phyloP scores from a whole-genome alignment of 768 basidiomycete species.

The Psilocybe sp. region DNA sequence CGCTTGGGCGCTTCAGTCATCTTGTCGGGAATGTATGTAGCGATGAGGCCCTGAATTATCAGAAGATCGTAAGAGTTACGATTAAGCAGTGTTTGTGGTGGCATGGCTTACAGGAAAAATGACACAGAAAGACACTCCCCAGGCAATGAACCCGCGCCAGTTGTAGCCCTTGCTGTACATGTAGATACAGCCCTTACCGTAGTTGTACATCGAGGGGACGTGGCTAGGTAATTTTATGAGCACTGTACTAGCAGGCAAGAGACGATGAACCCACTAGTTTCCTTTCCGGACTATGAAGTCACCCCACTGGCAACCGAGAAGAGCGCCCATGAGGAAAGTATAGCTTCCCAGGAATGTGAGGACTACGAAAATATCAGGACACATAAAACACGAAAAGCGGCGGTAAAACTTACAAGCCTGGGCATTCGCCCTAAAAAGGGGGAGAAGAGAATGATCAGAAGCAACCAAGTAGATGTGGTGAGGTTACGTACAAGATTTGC shows the following conservation, averaged over 20 bases:
- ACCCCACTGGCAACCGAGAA: conserved; percentile 15
- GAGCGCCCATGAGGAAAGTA: conserved; percentile 14
- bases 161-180: conserved; percentile 13
- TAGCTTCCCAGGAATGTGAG: conserved; percentile 15
- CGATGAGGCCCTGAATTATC: conserved; percentile 7
- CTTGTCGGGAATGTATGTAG: conserved; percentile 10
- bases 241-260: not conserved
- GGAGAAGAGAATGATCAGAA: not conserved
- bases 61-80: not conserved
- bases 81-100: not conserved
- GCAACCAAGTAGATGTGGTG: too few relatives aligned
- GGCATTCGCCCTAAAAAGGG: conserved; percentile 5
- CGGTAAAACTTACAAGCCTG: conserved; percentile 4
- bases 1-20: conserved; percentile 4
- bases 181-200: conserved; percentile 4
- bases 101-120: conserved; percentile 10
- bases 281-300: conserved; percentile 12
- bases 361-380: not conserved
- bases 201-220: conserved; percentile 13
- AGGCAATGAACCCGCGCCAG: conserved; percentile 13
- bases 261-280: conserved; percentile 9
- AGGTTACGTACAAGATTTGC: conserved; percentile 11
- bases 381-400: not conserved
- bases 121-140: conserved; percentile 8
- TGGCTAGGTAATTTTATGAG: conserved; percentile 1